Evolutionary conservation across 768 basidiomycete species (phyloP), one percentile per base, ranked within the genome.

Genomic region (Psilocybe cyanescens): DNA sequence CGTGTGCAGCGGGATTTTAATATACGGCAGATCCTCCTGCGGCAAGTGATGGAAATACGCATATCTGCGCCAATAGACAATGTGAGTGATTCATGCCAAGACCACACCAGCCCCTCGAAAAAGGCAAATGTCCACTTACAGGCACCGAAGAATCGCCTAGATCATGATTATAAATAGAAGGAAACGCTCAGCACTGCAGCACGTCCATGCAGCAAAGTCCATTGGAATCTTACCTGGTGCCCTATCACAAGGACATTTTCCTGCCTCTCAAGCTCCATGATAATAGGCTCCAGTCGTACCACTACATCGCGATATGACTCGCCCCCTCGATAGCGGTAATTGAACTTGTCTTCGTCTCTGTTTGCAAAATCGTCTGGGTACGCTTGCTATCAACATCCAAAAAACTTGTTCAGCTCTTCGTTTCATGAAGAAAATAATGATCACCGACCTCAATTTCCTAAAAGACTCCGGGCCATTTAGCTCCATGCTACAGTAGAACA

Each of bases 361-460:
- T 96, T 95, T 14, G 94, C 95, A 75, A 96, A 99, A 72, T 99
- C 97, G 59, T 99, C 97, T 0, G 97, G 97, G 72, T 99, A 99
- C 64, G 89, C 85, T 83, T 89, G 87, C 94, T 97, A 65, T 35
- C 60, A 24, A 24, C 24, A n/a, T 45, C 35, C 16, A 16, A 29
- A 29, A 60, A 14, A 19, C 5, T 55, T 12, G 30, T 39, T 56
- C 8, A 58, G 44, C 48, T 19, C 19, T 35, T 8, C 1, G 4
- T 39, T 30, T 16, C 52, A 69, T 39, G 48, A 29, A 33, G 28
- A 14, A 24, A 37, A 44, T 62, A 19, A 47, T 37, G 37, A 17
- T 47, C 28, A 44, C 78, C 37, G 58, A 93, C 96, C 83, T 96
- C 96, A 60, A 99, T 99, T 82, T 99, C 97, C 78, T 81, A 35